Base-by-base conservation (phyloP, 1,284 basidiomycete species). In the Ganoderma lucidum region DNA sequence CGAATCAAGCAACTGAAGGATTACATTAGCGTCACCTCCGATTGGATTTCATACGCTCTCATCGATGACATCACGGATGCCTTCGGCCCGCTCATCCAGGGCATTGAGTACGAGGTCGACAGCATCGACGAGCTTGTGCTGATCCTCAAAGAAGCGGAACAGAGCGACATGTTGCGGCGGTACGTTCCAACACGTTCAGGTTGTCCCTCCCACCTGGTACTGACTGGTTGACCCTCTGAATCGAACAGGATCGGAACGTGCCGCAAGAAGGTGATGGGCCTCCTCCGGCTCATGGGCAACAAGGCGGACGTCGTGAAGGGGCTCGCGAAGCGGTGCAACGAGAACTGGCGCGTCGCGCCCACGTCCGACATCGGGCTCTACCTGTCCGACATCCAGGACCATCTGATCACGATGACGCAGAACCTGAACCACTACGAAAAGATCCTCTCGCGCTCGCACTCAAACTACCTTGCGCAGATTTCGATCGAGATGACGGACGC, bases 11-110 rank as follows among this genome's bases (percentile, higher is more conserved):
- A 99, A 81, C 93, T 99, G 73, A 98, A 98, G 80, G 98, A 99
- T 85, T 99, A 99, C 83, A 99, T 99, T 82, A 94, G 90, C 73
- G 98, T 99, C 75, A 99, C 98, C 0, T 98, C 96, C 3, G 98
- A 99, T 83, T 99, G 98, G 98, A 99, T 99, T 76, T 99, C 97
- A 15, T 99, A 99, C 77, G 98, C 98, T 19, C 90, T 99, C 70
- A 99, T 99, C 78, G 98, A 99, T 82, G 98, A 99, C 83, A 99
- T 99, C 79, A 99, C 98, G 66, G 98, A 99, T 81, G 97, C 97
- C 4, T 99, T 99, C 81, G 98, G 97, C 1, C 98, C 98, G 17
- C 88, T 99, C 66, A 99, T 99, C 77, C 98, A 99, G 81, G 92
- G 93, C 77, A 99, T 99, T 81, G 98, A 99, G 81, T 99, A 99